Conservation (phyloP, 495 filamentous ascomycete species). For the Aspergillus steynii region DNA sequence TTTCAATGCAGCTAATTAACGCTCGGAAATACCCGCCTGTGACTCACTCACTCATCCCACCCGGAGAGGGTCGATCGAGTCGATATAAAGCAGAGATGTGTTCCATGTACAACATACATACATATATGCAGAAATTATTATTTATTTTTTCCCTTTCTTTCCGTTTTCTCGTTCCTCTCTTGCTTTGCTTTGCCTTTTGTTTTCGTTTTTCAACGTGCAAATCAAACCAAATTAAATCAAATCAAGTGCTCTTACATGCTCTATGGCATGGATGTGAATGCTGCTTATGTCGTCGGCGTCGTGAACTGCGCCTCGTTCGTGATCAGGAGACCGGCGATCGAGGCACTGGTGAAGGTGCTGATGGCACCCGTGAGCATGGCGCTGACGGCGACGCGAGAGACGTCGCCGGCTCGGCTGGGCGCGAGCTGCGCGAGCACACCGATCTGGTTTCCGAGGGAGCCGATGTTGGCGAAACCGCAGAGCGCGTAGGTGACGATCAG, state of each 20-base stretch:
- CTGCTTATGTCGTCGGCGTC: neutral
- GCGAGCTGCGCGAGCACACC: slow-evolving; percentile 81
- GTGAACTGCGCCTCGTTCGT: slow-evolving; percentile 49
- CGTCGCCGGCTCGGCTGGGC: slow-evolving; percentile 69
- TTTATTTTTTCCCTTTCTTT: too few relatives aligned
- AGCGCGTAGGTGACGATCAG: slow-evolving; percentile 72
- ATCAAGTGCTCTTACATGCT: too few relatives aligned
- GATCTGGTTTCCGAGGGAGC: slow-evolving; percentile 81
- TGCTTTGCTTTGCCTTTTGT: neutral
- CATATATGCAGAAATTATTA: too few relatives aligned
- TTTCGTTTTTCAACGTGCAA: neutral
- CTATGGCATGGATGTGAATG: too few relatives aligned
- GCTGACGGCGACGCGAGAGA: slow-evolving; percentile 72
- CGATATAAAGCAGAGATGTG: too few relatives aligned
- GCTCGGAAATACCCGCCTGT: too few relatives aligned
- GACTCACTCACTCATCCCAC: too few relatives aligned
- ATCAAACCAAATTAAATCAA: too few relatives aligned
- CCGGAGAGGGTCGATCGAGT: too few relatives aligned
- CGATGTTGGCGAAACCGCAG: slow-evolving; percentile 80
- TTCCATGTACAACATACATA: too few relatives aligned
- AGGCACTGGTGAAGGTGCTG: slow-evolving; percentile 76
- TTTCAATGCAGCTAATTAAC: too few relatives aligned
- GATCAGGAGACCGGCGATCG: slow-evolving; percentile 74
- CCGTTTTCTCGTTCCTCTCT: neutral
- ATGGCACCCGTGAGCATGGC: slow-evolving; percentile 78